Evolutionary conservation across 495 filamentous ascomycete genomes (phyloP), one percentile per base, ranked within the genome.

Genomic region (Penicillium canescens): DNA sequence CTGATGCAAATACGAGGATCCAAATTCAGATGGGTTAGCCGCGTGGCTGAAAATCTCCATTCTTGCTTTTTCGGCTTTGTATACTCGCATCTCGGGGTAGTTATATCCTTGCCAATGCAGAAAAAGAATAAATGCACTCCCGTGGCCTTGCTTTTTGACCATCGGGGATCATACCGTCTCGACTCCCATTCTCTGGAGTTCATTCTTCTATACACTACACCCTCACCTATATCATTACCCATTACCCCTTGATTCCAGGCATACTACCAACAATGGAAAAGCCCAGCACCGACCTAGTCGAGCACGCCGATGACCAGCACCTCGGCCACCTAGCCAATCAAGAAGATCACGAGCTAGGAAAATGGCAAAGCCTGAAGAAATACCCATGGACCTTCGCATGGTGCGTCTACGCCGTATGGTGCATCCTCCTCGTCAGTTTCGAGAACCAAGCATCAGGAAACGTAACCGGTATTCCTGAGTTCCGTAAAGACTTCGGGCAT

Each of bases 401-500:
- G 57, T 55, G 52, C 28, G 12, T 42, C 21, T 65, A 63, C 40
- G 61, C 63, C 13, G 54, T 69, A 13, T 71, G 58, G 56, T 50
- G 56, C 8, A 35, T 61, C 8, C 42, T 71, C 2, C 59, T 71
- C 2, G 56, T 58, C 45, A 63, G 61, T 37, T 71, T 67, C 36
- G 68, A 71, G 38, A 65, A 67, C 50, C 65, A 71, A 46, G 66
- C 68, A 13, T 52, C 55, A 20, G 61, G 66, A 11, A 57, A 43
- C 10, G 63, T 61, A 0, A 58, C 66, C 36, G 55, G 63, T 28
- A 71, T 71, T 16, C 68, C 68, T 16, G 40, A 65, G 52, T 71
- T 67, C 42, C 54, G 66, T 31, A 59, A 69, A 37, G 66, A 69
- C 37, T 71, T 71, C 37, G 68, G 68, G 10, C 54, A 60, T 39